Evolutionary conservation across 2,329 filamentous ascomycete species (phyloP).

Genomic region (Pseudocercospora ulei): DNA sequence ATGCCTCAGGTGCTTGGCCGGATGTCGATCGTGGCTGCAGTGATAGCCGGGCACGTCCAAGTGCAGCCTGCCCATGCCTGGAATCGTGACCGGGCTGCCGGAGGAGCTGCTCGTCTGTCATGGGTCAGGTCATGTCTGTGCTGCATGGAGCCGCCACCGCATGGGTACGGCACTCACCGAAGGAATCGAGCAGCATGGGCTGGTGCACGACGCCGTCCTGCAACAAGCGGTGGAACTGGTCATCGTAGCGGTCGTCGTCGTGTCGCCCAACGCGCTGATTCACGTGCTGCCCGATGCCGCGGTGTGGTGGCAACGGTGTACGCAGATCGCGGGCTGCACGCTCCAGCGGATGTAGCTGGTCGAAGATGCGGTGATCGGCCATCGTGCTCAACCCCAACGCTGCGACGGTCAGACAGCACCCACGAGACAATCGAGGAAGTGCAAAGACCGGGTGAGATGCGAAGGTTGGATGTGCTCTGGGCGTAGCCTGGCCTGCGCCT

Average conservation of each 20-base stretch:
- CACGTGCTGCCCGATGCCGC: too few species aligned
- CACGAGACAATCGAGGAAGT: not conserved
- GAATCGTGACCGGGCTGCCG: constrained; percentile 30
- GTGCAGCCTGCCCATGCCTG: constrained; percentile 33
- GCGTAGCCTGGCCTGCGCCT: too few species aligned
- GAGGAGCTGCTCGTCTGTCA: constrained; percentile 34
- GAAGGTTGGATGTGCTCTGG: too few species aligned
- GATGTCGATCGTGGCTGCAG: constrained; percentile 23
- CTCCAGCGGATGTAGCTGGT: constrained; percentile 27
- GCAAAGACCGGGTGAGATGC: not conserved
- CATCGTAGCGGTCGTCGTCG: constrained; percentile 4
- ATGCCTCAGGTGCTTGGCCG: not conserved
- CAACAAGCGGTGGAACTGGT: not conserved
- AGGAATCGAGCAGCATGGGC: constrained; percentile 38
- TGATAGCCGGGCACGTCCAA: constrained; percentile 35
- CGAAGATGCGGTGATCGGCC: constrained; percentile 26
- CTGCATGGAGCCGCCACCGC: too few species aligned
- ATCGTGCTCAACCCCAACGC: not conserved
- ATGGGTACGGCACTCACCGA: constrained; percentile 38
- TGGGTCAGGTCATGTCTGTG: constrained; percentile 13
- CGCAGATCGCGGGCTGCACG: constrained; percentile 17
- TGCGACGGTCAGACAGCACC: too few species aligned
- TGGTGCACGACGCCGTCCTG: constrained; percentile 15
- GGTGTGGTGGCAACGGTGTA: too few species aligned
- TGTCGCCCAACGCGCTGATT: not conserved